Evolutionary conservation across 768 basidiomycete species (phyloP).

Genomic region (Rhodocollybia butyracea): DNA sequence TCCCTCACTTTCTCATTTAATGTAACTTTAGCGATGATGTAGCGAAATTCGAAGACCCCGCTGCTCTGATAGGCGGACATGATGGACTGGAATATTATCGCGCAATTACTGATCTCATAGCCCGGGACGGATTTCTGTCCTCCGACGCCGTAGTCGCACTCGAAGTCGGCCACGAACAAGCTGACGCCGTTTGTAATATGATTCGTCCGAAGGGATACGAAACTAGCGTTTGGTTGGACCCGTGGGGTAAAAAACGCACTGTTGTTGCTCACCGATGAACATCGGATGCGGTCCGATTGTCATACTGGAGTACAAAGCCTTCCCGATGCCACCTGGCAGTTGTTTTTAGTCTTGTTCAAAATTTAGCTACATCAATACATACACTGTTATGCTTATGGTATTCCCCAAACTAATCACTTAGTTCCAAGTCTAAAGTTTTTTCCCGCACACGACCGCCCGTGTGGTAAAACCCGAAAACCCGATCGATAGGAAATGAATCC

Average conservation of each 20-base stretch:
- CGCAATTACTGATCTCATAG: slow-evolving; percentile 62
- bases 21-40: slow-evolving; percentile 52
- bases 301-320: neutral
- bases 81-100: slow-evolving; percentile 65
- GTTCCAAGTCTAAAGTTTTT: no score
- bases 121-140: slow-evolving; percentile 47
- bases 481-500: neutral
- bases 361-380: no score
- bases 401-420: no score
- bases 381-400: no score
- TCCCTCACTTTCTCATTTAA: neutral
- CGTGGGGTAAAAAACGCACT: slow-evolving; percentile 72
- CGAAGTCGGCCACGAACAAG: slow-evolving; percentile 79
- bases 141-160: slow-evolving; percentile 60
- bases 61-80: slow-evolving; percentile 77
- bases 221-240: slow-evolving; percentile 76
- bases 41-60: slow-evolving; percentile 72
- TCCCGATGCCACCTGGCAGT: no score
- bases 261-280: slow-evolving; percentile 51
- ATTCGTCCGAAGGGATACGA: slow-evolving; percentile 42
- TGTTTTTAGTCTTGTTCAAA: no score
- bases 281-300: neutral
- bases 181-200: slow-evolving; percentile 55
- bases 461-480: no score
- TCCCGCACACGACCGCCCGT: no score